Evolutionary conservation across 2,329 filamentous ascomycete genomes (phyloP), one percentile per base, ranked within the genome.

Genomic region (Passalora sequoiae): DNA sequence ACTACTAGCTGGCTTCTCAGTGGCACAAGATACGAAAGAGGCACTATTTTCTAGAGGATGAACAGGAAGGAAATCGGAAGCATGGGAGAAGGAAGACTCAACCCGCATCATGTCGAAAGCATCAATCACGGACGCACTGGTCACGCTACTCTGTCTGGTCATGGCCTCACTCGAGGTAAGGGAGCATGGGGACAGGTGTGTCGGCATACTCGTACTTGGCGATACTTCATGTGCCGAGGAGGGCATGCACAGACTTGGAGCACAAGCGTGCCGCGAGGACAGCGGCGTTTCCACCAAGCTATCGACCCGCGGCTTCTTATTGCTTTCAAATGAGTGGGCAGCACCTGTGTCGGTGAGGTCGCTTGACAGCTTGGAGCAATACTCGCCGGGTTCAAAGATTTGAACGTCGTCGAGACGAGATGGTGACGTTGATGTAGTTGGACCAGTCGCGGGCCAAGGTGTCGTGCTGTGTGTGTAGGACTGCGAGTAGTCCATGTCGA

Each of bases 101-200:
- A 69, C 58, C 38, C 66, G 66, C 59, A 69, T 58, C 68, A 71
- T 70, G 48, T 64, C 63, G 53, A 69, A 55, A 36, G 61, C 58
- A 57, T 65, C 64, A 57, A 61, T 59, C 55, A 70, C 65, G 44
- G 61, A 61, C 32, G 63, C 59, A 55, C 65, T 66, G 54, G 51
- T 55, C 47, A 63, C 60, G 58, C 71, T 73, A 57, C 61, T 62
- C 50, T 70, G 62, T 55, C 71, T 66, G 56, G 69, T 72, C 69
- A 73, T 60, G n/a, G 46, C 52, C 44, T 59, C 57, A 45, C 57
- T 54, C 39, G 49, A 54, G n/a, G 53, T 45, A 35, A 57, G 38
- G n/a, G 56, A 58, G 38, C 38, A 43, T 38, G 48, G 49, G 38
- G 58, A 59, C 41, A 55, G 46, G 45, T 57, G 51, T 47, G 47